Evolutionary conservation across 306 rosid species (phyloP).

Genomic region (Prunus mira): DNA sequence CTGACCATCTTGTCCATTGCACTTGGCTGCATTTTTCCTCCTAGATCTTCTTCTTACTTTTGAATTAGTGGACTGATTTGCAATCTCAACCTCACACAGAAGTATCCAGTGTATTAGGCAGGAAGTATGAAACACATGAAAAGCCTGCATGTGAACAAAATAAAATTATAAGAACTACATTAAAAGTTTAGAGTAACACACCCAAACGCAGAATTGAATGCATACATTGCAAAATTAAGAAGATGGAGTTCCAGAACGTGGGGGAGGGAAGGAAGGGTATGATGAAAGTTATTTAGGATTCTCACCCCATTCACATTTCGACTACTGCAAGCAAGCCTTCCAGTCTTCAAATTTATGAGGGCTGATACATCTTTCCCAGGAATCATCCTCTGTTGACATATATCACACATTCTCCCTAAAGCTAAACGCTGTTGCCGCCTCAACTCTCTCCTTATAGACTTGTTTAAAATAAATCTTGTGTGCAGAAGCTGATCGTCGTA

Average conservation of each 20-base stretch:
- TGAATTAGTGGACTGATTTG: conserved; percentile 38
- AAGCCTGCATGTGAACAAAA: conserved; percentile 50
- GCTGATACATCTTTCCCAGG: conserved; percentile 93
- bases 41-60: conserved; percentile 45
- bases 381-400: conserved; percentile 92
- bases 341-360: conserved; percentile 68
- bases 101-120: conserved; percentile 86
- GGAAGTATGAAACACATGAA: conserved; percentile 82
- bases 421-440: conserved; percentile 72
- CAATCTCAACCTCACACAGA: conserved; percentile 62
- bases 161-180: conserved; percentile 4
- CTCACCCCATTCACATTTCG: conserved; percentile 80
- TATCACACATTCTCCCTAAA: conserved; percentile 76
- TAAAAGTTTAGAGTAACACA: not conserved
- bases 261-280: not conserved
- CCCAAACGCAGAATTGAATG: not conserved
- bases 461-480: conserved; percentile 52
- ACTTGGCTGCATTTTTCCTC: conserved; percentile 46
- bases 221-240: conserved; percentile 6
- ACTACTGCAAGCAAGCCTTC: conserved; percentile 79
- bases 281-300: conserved; percentile 18
- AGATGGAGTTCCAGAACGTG: conserved; percentile 6
- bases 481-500: conserved; percentile 52
- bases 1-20: conserved; percentile 37
- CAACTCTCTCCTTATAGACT: conserved; percentile 67